These are phyloP conservation scores for Colletotrichum limetticola DNA, from an alignment of 2,329 filamentous ascomycete species.

Conservation along the genomic window DNA sequence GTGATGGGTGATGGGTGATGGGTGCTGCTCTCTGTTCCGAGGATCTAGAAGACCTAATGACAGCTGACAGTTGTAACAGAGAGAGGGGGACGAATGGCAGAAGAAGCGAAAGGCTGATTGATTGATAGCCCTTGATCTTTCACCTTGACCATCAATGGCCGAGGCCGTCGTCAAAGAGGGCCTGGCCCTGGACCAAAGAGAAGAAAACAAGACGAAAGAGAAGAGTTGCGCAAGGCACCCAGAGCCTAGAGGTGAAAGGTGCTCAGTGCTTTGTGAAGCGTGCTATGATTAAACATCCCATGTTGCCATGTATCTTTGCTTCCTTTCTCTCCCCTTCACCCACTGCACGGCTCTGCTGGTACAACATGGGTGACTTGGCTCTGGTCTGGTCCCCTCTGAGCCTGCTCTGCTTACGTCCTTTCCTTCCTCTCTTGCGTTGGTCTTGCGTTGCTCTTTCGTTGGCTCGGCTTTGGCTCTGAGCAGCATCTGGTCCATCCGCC, in stretches of 20 bases:
- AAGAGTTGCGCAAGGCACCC: neutral
- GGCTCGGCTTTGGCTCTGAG: conserved; percentile 20
- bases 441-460: neutral
- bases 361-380: neutral
- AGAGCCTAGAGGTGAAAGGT: neutral
- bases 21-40: neutral
- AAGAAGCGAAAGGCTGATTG: neutral
- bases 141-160: neutral
- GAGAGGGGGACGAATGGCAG: neutral
- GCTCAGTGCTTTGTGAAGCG: conserved; percentile 3
- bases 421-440: neutral
- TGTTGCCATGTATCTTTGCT: neutral
- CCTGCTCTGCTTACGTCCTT: neutral
- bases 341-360: neutral
- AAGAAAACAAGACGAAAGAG: neutral
- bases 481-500: conserved; percentile 24
- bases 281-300: conserved; percentile 1
- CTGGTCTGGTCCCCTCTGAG: neutral
- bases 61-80: neutral
- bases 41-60: neutral
- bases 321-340: neutral
- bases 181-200: neutral
- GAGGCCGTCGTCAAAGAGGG: neutral
- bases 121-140: neutral
- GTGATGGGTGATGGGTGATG: no score